These are phyloP conservation scores for Irpex sp. DNA, from an alignment of 1,284 basidiomycete species.

Conservation along the genomic window DNA sequence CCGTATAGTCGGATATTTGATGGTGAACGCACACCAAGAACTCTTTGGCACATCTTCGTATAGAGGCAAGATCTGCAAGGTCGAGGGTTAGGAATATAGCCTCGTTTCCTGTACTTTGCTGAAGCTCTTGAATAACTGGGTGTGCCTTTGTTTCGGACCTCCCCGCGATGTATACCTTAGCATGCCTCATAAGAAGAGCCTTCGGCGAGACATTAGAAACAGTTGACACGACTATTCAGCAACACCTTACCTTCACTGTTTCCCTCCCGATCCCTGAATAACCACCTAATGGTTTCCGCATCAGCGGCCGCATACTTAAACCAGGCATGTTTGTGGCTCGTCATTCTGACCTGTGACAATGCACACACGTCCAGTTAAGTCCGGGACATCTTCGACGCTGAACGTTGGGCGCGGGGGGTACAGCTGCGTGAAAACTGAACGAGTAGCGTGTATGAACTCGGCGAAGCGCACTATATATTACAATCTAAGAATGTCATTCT, in stretches of 20 bases:
- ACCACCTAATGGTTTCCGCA: slow-evolving; percentile 23
- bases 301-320: neutral
- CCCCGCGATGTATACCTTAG: slow-evolving; percentile 50
- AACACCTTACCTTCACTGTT: slow-evolving; percentile 21
- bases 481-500: too few relatives aligned
- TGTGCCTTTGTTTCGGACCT: slow-evolving; percentile 37
- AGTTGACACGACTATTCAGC: too few relatives aligned
- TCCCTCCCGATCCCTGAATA: slow-evolving; percentile 40
- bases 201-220: slow-evolving; percentile 9
- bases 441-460: too few relatives aligned
- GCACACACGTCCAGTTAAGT: slow-evolving; percentile 33
- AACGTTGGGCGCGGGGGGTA: slow-evolving; percentile 27
- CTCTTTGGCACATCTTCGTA: slow-evolving; percentile 38
- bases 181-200: slow-evolving; percentile 41
- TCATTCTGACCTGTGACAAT: slow-evolving; percentile 36
- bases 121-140: slow-evolving; percentile 41
- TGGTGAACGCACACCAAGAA: slow-evolving; percentile 31
- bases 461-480: too few relatives aligned
- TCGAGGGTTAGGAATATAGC: slow-evolving; percentile 45
- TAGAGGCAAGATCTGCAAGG: slow-evolving; percentile 39
- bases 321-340: neutral
- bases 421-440: too few relatives aligned
- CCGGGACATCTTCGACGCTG: slow-evolving; percentile 30
- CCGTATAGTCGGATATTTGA: slow-evolving; percentile 1
- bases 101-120: slow-evolving; percentile 32